phyloP scores from a whole-genome alignment of 177 flowering plant genomes.

The Vitis hybrid region DNA sequence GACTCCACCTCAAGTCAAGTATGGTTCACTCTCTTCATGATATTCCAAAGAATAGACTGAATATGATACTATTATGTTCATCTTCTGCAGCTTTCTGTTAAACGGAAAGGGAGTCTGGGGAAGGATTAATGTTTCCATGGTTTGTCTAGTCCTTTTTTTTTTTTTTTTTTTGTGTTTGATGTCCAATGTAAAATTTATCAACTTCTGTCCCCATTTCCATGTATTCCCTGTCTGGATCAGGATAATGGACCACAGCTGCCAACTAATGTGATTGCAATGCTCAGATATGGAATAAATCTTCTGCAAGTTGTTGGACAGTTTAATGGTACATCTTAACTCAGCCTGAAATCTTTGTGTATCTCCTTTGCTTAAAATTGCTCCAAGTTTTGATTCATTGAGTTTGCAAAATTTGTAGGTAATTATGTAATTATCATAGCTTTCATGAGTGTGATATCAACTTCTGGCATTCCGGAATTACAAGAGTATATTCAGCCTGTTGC shows the following conservation, averaged over 20 bases:
- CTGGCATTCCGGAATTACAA: slow-evolving; percentile 25
- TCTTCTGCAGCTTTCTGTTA: slow-evolving; percentile 46
- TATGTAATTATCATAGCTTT: slow-evolving; percentile 45
- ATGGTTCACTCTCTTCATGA: slow-evolving; percentile 8
- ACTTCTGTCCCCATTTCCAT: not conserved
- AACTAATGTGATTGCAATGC: slow-evolving; percentile 37
- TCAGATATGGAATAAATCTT: slow-evolving; percentile 58
- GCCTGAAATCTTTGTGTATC: not conserved
- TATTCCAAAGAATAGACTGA: not conserved
- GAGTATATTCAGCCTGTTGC: slow-evolving; percentile 45
- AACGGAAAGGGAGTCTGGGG: slow-evolving; percentile 56
- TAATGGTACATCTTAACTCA: slow-evolving; percentile 30
- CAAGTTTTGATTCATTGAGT: not conserved
- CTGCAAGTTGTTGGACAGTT: slow-evolving; percentile 58
- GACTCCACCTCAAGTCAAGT: slow-evolving; percentile 57
- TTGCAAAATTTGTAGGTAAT: slow-evolving; percentile 34
- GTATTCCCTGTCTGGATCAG: slow-evolving; percentile 20
- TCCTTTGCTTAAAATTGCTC: not conserved
- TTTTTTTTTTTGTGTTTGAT: not conserved
- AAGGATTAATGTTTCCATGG: slow-evolving; percentile 40
- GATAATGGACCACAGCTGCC: slow-evolving; percentile 58
- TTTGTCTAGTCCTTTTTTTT: slow-evolving; percentile 18
- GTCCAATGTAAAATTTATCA: not conserved
- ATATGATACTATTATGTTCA: slow-evolving; percentile 1
- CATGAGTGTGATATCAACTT: slow-evolving; percentile 25